Evolutionary conservation across 1,284 basidiomycete genomes (phyloP), one percentile per base, ranked within the genome.

Genomic region (Naganishia sp.): DNA sequence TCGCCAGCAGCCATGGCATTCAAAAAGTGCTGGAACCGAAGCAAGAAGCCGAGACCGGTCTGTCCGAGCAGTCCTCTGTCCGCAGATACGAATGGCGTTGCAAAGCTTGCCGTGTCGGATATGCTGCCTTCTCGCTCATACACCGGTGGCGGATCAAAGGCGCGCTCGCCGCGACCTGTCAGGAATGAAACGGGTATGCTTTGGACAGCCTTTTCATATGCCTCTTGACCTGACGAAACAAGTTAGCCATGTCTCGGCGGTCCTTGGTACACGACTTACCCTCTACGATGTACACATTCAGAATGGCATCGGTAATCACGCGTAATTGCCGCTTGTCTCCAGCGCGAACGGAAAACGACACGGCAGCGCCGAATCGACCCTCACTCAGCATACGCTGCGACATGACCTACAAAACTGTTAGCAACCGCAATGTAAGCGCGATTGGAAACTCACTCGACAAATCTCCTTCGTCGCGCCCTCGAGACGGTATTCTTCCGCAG

Each of bases 1-100:
- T 75, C 75, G 2, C 77, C 80, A 44, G 74, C 71, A 0, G 70
- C 69, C 39, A 79, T 74, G 64, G 78, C 77, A 4, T 80, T 74
- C 43, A 82, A 74, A 69, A 82, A 82, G 69, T 82, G 81, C 46
- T 81, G 72, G 70, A 83, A 82, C 55, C 80, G 74, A 18, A 81
- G 77, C 10, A 83, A 72, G 77, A 83, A 83, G 16, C 75, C 71
- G 36, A 83, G 61, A 25, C 49, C 46, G 39, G 52, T 56, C 42
- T 63, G 39, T 53, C 59, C 25, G n/a, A 55, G 28, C 61, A 56
- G 33, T 18, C 55, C 56, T 21, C 15, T n/a, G 31, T 57, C 49
- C 33, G 21, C 39, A 28, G 45, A 44, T 42, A 43, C 55, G 13
- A 23, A 11, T 21, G 36, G 52, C 11, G 25, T 61, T 31, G 43